Base-by-base conservation (phyloP, 1,284 basidiomycete species). In the Hemileccinum hortonii region DNA sequence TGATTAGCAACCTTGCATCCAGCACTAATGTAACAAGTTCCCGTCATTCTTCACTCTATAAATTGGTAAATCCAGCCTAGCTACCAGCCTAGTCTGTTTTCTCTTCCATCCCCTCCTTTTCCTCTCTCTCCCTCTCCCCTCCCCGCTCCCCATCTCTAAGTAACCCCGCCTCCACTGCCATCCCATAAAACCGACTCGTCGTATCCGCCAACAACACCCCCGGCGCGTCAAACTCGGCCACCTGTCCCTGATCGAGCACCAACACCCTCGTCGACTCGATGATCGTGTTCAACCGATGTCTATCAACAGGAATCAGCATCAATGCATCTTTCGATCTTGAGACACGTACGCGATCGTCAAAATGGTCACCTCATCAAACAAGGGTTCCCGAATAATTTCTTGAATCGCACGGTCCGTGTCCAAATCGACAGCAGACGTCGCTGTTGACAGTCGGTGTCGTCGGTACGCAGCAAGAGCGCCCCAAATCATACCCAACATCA, bases 261-360 rank as follows among this genome's bases (percentile, higher is more conserved):
- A 97, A 70, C 12, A 98, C 84, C 33, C 86, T 82, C 58, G 91
- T 87, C 37, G 86, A 92, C 61, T 94, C 87, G 54, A 96, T 82
- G 62, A 98, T 95, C 4, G 94, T 97, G 66, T 95, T 92, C 50
- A 97, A 74, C 2, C 93, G 83, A 69, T 94, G 92, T 19, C 91
- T 91, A 59, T 57, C 6, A 8, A 9, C 26, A 26, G 8, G 26
- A 26, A 26, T 26, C 26, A 6, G 26, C 9, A 26, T 7, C 26
- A 6, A 26, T 26, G 26, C 26, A 8, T 26, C 26, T 7, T 9
- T 7, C 26, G 24, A 24, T 9, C n/a, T n/a, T n/a, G n/a, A n/a
- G 26, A 26, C 26, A 58, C 74, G 61, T 73, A 89, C 83, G 90
- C 90, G 59, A 94, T 92, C 9, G 90, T 94, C 52, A 94, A 72